Evolutionary conservation across 164 flowering plant genomes (phyloP).

Genomic region (Nymphaea colorata): DNA sequence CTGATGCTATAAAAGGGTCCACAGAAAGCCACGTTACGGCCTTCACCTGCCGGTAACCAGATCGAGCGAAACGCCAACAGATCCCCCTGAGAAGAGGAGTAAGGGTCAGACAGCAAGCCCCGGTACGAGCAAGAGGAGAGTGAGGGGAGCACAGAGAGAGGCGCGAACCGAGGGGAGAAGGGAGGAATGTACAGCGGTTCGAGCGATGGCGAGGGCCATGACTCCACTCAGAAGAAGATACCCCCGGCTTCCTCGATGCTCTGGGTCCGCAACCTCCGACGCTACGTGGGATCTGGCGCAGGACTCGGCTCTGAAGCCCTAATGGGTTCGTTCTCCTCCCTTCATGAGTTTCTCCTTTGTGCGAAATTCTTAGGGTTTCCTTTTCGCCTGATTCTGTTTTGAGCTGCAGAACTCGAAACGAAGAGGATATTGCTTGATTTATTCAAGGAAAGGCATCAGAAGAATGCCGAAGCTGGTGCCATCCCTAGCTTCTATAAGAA

Average conservation of each 20-base stretch:
- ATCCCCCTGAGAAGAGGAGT: background rate
- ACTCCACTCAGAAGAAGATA: conserved; percentile 47
- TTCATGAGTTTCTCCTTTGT: background rate
- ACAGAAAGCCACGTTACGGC: background rate
- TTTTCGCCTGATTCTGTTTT: background rate
- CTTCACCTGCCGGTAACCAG: background rate
- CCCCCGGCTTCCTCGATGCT: conserved; percentile 85
- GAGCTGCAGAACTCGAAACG: conserved; percentile 74
- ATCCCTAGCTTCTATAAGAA: conserved; percentile 91
- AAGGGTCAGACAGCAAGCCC: background rate
- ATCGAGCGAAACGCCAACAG: background rate
- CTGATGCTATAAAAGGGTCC: too few species aligned
- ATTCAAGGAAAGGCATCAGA: conserved; percentile 89
- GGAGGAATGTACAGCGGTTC: conserved; percentile 65
- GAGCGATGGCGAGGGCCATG: conserved; percentile 78
- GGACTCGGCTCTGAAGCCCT: conserved; percentile 96
- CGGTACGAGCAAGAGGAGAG: background rate
- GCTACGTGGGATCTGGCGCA: conserved; percentile 80
- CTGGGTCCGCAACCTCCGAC: conserved; percentile 89
- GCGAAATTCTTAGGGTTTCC: background rate
- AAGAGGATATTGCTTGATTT: conserved; percentile 89
- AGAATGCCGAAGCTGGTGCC: conserved; percentile 74
- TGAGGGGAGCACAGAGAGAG: background rate
- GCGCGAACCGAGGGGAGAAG: background rate
- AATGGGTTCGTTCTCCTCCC: conserved; percentile 45